Evolutionary conservation across 768 basidiomycete genomes (phyloP).

Genomic region (Leucocoprinus birnbaumii): DNA sequence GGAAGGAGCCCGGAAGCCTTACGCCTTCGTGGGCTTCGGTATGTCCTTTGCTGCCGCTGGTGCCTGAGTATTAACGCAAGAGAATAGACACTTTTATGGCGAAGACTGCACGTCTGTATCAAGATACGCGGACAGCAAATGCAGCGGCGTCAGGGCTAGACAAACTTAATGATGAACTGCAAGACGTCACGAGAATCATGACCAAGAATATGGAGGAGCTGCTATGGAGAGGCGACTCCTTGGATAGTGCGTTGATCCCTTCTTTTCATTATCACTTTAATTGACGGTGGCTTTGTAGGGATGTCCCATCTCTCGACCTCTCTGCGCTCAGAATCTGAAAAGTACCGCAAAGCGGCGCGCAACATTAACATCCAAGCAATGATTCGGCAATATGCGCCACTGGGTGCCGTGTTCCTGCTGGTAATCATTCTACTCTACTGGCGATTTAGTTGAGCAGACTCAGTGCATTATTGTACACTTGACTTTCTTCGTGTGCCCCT

Average conservation of each 20-base stretch:
- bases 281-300: constrained; percentile 40
- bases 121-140: constrained; percentile 84
- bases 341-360: constrained; percentile 92
- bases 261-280: not conserved
- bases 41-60: constrained; percentile 24
- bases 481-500: not conserved
- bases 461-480: not conserved
- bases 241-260: constrained; percentile 69
- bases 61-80: constrained; percentile 6
- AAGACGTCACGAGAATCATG: constrained; percentile 99
- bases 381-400: constrained; percentile 92
- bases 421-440: constrained; percentile 77
- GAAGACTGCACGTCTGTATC: constrained; percentile 93
- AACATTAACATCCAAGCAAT: constrained; percentile 94
- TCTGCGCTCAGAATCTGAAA: constrained; percentile 93
- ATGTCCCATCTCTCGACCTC: constrained; percentile 98
- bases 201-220: constrained; percentile 99
- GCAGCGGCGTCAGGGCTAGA: constrained; percentile 74
- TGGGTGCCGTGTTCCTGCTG: constrained; percentile 79
- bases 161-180: constrained; percentile 91
- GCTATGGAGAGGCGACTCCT: constrained; percentile 94
- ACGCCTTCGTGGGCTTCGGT: constrained; percentile 99
- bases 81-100: constrained; percentile 96
- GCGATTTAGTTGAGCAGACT: constrained; percentile 52
- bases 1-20: constrained; percentile 91